phyloP scores from a whole-genome alignment of 2,329 filamentous ascomycete genomes.

The Hymenoscyphus occultus region DNA sequence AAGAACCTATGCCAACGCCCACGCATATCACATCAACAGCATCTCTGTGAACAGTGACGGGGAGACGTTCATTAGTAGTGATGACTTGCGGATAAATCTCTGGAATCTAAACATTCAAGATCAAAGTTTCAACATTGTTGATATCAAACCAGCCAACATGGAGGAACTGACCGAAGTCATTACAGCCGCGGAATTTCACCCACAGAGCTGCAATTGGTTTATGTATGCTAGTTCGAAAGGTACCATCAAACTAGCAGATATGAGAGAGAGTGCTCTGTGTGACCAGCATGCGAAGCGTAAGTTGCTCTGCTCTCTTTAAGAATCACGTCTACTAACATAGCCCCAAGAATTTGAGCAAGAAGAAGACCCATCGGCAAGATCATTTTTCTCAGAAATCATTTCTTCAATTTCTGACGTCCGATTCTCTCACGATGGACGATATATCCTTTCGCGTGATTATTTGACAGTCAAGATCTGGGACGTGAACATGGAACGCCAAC shows the following conservation, averaged over 20 bases:
- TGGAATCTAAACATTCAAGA: constrained; percentile 99
- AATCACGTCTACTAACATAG: constrained; percentile 9
- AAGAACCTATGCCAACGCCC: constrained; percentile 95
- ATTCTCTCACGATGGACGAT: constrained; percentile 93
- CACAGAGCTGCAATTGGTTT: constrained; percentile 97
- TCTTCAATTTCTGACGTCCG: constrained; percentile 98
- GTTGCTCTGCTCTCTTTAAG: constrained; percentile 14
- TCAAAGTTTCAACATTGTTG: constrained; percentile 99
- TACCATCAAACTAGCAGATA: constrained; percentile 97
- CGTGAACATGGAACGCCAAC: constrained; percentile 97
- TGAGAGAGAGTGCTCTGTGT: constrained; percentile 94
- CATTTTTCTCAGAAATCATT: constrained; percentile 99
- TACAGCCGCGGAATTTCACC: constrained; percentile 96
- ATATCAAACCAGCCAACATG: constrained; percentile 99
- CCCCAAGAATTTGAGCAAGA: constrained; percentile 94
- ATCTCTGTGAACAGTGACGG: constrained; percentile 99
- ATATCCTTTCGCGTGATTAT: constrained; percentile 97
- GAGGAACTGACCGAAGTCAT: constrained; percentile 99
- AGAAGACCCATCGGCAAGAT: constrained; percentile 92
- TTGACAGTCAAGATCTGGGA: constrained; percentile 99
- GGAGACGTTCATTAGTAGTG: constrained; percentile 98
- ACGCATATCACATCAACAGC: constrained; percentile 99
- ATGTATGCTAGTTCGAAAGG: constrained; percentile 99
- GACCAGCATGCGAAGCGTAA: constrained; percentile 92
- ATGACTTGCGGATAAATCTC: constrained; percentile 94